Evolutionary conservation across 768 basidiomycete genomes (phyloP).

Genomic region (Suillus spraguei): DNA sequence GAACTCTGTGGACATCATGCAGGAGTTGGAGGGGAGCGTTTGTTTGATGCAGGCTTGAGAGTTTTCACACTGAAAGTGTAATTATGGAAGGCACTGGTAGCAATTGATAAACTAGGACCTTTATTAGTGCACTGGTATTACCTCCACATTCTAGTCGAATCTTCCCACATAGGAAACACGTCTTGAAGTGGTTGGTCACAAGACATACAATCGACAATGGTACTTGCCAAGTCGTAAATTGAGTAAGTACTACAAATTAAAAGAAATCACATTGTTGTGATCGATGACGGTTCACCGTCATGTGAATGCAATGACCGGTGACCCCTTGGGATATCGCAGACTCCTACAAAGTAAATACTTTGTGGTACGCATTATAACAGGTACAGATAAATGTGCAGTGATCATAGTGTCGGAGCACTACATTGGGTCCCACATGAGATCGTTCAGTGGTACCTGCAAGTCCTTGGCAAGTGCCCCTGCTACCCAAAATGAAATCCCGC

Average conservation of each 20-base stretch:
- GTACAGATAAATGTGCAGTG: not conserved
- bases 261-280: no score
- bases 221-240: no score
- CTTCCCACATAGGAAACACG: not conserved
- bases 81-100: not conserved
- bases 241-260: no score
- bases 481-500: conserved; percentile 63
- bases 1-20: conserved; percentile 24
- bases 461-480: conserved; percentile 59
- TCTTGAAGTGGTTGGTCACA: not conserved
- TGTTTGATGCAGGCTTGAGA: conserved; percentile 18
- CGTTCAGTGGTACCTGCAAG: conserved; percentile 59
- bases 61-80: conserved; percentile 13
- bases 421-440: conserved; percentile 67
- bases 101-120: no score
- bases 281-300: no score
- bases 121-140: not conserved
- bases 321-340: not conserved
- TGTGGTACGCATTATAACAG: not conserved
- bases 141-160: not conserved
- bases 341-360: not conserved
- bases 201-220: no score
- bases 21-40: conserved; percentile 12
- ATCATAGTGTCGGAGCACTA: conserved; percentile 8
- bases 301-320: no score